phyloP scores from a whole-genome alignment of 495 filamentous ascomycete species.

The Hyaloscypha bicolor region DNA sequence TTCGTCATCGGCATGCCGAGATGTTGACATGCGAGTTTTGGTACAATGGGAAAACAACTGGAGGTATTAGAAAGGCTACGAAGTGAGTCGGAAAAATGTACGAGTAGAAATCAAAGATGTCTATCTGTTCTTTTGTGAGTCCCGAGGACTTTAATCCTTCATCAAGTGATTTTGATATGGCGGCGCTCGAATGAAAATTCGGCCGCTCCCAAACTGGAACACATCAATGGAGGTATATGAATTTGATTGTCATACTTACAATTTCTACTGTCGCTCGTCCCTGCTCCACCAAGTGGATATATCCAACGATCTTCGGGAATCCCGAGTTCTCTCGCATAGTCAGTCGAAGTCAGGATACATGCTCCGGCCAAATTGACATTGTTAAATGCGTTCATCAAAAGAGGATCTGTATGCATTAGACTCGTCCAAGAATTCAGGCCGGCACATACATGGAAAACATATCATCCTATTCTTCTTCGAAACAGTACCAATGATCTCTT shows the following conservation, averaged over 20 bases:
- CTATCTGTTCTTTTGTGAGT: constrained; percentile 45
- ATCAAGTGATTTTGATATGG: constrained; percentile 54
- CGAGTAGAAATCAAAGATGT: constrained; percentile 60
- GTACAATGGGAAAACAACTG: constrained; percentile 61
- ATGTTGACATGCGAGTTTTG: constrained; percentile 57
- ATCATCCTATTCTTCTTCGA: constrained; percentile 56
- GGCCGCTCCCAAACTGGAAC: constrained; percentile 55
- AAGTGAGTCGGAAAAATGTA: constrained; percentile 22
- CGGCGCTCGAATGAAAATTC: constrained; percentile 49
- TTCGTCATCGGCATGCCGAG: constrained; percentile 46
- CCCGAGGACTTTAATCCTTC: constrained; percentile 40
- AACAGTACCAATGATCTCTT: constrained; percentile 45
- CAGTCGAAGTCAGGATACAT: constrained; percentile 52
- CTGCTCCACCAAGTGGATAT: constrained; percentile 57
- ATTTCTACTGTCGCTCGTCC: constrained; percentile 47
- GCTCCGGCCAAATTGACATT: constrained; percentile 56
- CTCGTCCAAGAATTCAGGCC: background rate
- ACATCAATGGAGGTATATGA: background rate
- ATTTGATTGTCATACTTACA: constrained; percentile 38
- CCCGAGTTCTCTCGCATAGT: constrained; percentile 49
- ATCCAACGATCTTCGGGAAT: constrained; percentile 55
- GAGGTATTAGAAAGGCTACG: constrained; percentile 5
- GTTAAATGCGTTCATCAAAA: constrained; percentile 65
- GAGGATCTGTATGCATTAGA: constrained; percentile 46
- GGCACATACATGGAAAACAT: constrained; percentile 49